phyloP scores from a whole-genome alignment of 169 alveolate genomes.

The Plasmodium vivax region DNA sequence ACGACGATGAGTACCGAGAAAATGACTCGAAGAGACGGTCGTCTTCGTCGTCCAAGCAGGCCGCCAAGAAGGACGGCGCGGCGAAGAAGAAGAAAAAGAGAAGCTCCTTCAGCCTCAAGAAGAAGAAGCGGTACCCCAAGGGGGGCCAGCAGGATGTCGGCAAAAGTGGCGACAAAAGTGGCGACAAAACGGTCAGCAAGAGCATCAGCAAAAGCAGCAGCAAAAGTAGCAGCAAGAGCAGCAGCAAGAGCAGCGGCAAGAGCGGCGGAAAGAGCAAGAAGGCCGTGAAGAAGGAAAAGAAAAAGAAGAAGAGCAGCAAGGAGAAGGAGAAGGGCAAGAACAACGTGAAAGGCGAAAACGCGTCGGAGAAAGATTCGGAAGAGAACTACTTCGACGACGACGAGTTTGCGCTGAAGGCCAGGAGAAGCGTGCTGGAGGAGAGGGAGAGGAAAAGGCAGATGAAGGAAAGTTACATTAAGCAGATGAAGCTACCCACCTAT shows the following conservation, averaged over 20 bases:
- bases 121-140: neutral
- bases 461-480: conserved; percentile 48
- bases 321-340: neutral
- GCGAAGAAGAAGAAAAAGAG: neutral
- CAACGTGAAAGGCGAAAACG: neutral
- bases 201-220: neutral
- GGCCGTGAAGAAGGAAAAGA: neutral
- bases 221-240: neutral
- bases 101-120: neutral
- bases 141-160: neutral
- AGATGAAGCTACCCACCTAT: conserved; percentile 57
- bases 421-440: conserved; percentile 28
- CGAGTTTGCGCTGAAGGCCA: neutral
- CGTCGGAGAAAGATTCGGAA: neutral
- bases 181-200: neutral
- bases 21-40: neutral
- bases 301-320: neutral
- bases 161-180: neutral
- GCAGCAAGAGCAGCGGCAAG: neutral
- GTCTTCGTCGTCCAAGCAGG: neutral
- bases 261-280: neutral
- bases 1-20: neutral
- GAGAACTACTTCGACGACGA: conserved; percentile 18
- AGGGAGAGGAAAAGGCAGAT: conserved; percentile 21
- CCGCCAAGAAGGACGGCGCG: neutral